phyloP scores from a whole-genome alignment of 225 moss, liverwort and hornwort genomes.

The Marchantia polymorpha region DNA sequence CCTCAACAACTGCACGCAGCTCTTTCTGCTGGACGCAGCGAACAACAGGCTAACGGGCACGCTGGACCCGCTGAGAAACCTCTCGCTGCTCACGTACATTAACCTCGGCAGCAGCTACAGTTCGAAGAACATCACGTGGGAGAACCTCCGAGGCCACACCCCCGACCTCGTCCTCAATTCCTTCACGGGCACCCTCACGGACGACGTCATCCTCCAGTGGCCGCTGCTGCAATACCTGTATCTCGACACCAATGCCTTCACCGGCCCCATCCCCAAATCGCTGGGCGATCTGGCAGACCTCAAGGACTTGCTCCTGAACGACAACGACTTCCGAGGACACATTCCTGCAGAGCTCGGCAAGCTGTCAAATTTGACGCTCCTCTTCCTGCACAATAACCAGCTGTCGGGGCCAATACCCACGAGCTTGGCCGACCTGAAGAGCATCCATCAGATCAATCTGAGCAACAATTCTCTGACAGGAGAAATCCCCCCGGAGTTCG shows the following conservation, averaged over 20 bases:
- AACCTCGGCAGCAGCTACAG: not conserved
- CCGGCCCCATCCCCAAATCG: not conserved
- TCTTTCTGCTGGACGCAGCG: not conserved
- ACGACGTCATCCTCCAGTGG: not conserved
- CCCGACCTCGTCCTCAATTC: not conserved
- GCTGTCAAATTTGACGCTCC: not conserved
- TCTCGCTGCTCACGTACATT: not conserved
- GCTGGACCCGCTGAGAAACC: not conserved
- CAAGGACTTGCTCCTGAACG: not conserved
- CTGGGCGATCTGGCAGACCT: not conserved
- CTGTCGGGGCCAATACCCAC: not conserved
- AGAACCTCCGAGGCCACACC: too few relatives aligned
- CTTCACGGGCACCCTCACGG: not conserved
- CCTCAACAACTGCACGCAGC: not conserved
- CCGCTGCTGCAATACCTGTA: not conserved
- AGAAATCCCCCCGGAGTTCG: not conserved
- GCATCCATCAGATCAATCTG: not conserved
- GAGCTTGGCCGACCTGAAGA: not conserved
- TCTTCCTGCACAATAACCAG: not conserved
- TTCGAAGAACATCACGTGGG: not conserved
- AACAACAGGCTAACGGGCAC: not conserved
- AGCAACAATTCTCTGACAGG: conserved; percentile 16
- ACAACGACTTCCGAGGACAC: conserved; percentile 8
- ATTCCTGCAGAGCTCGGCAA: conserved; percentile 18
- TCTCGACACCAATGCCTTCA: not conserved